Percentiles rank a stretch among this genome's conserved stretches.
phyloP scores from a whole-genome alignment of 2,329 filamentous ascomycete genomes.

The Chalaropsis thielavioides region DNA sequence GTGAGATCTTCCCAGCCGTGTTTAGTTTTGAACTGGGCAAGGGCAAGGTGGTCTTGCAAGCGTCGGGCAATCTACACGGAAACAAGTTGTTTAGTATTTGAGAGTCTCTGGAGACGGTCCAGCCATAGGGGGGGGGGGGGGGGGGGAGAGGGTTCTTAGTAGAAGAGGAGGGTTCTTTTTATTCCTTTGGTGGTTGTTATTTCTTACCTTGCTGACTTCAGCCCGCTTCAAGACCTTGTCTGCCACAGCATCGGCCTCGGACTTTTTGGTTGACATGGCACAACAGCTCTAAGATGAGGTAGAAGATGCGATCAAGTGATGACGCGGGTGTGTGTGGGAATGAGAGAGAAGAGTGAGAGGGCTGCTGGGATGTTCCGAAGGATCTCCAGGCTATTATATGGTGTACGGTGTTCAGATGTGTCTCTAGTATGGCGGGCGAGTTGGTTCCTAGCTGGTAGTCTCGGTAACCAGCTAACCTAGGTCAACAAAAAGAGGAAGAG shows the following conservation, averaged over 20 bases:
- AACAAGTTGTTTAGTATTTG: not conserved
- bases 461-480: not conserved
- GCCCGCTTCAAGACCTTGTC: conserved; percentile 58
- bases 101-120: not conserved
- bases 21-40: conserved; percentile 95
- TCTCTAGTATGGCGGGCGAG: not conserved
- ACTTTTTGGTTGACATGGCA: conserved; percentile 43
- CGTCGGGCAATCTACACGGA: conserved; percentile 67
- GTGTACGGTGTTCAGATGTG: not conserved
- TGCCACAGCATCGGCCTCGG: conserved; percentile 42
- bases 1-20: conserved; percentile 88
- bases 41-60: conserved; percentile 81
- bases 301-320: not conserved
- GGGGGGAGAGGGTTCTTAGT: not conserved
- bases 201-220: conserved; percentile 58
- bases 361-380: not conserved
- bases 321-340: not conserved
- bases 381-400: not conserved
- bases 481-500: not conserved
- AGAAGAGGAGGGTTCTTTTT: too few species aligned
- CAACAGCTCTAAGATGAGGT: conserved; percentile 25
- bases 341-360: not conserved
- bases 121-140: conserved; percentile 1
- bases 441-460: not conserved
- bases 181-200: not conserved